Evolutionary conservation across 176 grass and related monocot species (phyloP).

Genomic region (Carex kokanica): DNA sequence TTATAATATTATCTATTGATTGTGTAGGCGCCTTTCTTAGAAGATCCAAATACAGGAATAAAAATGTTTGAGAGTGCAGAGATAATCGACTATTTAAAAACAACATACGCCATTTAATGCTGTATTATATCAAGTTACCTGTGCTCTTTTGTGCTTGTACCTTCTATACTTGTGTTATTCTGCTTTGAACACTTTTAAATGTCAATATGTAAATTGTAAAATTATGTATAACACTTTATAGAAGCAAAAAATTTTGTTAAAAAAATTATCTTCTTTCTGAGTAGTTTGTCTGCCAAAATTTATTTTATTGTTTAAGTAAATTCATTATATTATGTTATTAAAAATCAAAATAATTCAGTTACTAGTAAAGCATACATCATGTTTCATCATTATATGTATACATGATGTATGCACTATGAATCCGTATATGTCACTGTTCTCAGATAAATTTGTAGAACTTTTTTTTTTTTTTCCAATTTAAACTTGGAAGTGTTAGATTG

Average conservation of each 20-base stretch:
- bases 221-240: background rate
- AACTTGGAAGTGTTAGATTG: no score
- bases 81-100: constrained; percentile 67
- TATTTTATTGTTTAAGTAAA: no score
- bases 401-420: no score
- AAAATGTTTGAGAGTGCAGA: constrained; percentile 90
- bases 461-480: no score
- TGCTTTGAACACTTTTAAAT: background rate
- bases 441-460: no score
- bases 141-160: background rate
- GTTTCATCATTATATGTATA: background rate
- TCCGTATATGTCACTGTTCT: background rate
- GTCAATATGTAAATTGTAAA: background rate
- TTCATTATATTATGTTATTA: no score
- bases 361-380: background rate
- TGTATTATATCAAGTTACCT: background rate
- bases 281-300: background rate
- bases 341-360: background rate
- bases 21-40: constrained; percentile 68
- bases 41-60: constrained; percentile 91
- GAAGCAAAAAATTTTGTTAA: no score
- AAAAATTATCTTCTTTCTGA: no score
- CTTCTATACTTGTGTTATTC: background rate
- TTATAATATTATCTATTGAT: constrained; percentile 4
- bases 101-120: constrained; percentile 45